These are phyloP conservation scores for Colletotrichum higginsianum DNA, from an alignment of 2,329 filamentous ascomycete genomes.

Conservation along the genomic window DNA sequence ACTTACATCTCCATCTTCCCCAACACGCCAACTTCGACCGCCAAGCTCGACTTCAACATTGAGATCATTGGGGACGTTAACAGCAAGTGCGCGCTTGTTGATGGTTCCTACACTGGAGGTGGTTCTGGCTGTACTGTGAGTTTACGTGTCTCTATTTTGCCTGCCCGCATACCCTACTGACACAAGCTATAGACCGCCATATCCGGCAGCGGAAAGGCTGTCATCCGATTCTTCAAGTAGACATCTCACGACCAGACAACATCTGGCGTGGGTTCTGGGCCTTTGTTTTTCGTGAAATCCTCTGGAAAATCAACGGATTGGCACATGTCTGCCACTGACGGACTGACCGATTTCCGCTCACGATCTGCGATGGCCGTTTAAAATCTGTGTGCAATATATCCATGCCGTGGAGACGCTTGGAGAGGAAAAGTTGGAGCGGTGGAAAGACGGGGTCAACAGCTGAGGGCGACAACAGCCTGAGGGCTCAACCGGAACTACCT, in stretches of 20 bases:
- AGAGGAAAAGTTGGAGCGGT: slow-evolving; percentile 40
- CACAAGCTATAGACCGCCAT: slow-evolving; percentile 58
- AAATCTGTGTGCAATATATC: slow-evolving; percentile 42
- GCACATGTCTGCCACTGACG: slow-evolving; percentile 28
- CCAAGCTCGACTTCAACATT: slow-evolving; percentile 83
- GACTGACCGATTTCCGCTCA: slow-evolving; percentile 37
- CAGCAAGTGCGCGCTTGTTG: slow-evolving; percentile 74
- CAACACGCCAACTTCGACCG: slow-evolving; percentile 82
- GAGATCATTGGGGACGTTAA: slow-evolving; percentile 78
- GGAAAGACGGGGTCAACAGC: slow-evolving; percentile 25
- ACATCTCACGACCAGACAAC: slow-evolving; percentile 41
- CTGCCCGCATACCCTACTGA: background rate
- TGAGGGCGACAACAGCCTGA: slow-evolving; percentile 20
- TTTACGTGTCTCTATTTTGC: slow-evolving; percentile 44
- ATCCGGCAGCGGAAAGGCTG: slow-evolving; percentile 56
- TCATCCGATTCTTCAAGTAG: slow-evolving; percentile 61
- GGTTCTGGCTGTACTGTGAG: slow-evolving; percentile 85
- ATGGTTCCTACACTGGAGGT: slow-evolving; percentile 73
- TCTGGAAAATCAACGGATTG: slow-evolving; percentile 38
- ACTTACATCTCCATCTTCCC: slow-evolving; percentile 90
- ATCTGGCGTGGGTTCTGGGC: slow-evolving; percentile 42
- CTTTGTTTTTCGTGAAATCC: slow-evolving; percentile 45
- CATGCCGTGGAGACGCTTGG: slow-evolving; percentile 37
- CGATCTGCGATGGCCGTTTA: slow-evolving; percentile 40
- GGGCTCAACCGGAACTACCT: slow-evolving; percentile 35